Base-by-base conservation (phyloP, 2,329 filamentous ascomycete genomes). In the Rachicladosporium sp. region DNA sequence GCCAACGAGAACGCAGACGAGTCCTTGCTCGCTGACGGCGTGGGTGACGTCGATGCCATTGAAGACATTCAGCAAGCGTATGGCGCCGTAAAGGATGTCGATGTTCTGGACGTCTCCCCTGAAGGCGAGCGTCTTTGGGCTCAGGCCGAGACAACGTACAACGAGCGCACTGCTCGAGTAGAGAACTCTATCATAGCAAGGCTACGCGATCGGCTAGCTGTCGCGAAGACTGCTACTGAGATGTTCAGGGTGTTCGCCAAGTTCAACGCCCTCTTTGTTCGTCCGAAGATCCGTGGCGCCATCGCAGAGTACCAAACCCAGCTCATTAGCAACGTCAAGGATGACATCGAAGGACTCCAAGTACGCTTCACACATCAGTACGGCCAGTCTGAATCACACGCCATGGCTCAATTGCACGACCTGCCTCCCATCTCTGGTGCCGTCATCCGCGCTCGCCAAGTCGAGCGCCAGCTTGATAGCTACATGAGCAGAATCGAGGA, bases 161-260 rank as follows among this genome's bases (percentile, higher is more conserved):
- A 95, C 50, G 93, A 98, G 60, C 82, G 93, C 31, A 98, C 93
- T 7, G 89, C 91, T 11, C 78, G 91, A 44, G 91, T 99, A 4
- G 91, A 99, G 60, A 98, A 98, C 63, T 95, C 91, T 3, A 98
- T 99, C 61, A 99, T 99, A 59, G 87, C 91, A 29, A 76, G 87
- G 39, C 71, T 98, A 27, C 76, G 91, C 54, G 91, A 98, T 62
- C 82, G 91, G 43, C 73, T 98, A 41, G 91, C 88, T 10, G 94
- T 87, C 5, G 89, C 91, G 9, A 95, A 93, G 70, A 94, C 87
- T 46, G 91, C 91, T 31, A 96, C 93, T 58, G 93, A 98, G 64
- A 99, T 98, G 91, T 99, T 99, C 62, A 83, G 93, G 40, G 91
- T 99, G 45, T 98, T 98, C 61, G 96, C 91, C 39, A 96, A 96